Base-by-base conservation (phyloP, 1,284 basidiomycete genomes). In the Laetiporus sulphureus region DNA sequence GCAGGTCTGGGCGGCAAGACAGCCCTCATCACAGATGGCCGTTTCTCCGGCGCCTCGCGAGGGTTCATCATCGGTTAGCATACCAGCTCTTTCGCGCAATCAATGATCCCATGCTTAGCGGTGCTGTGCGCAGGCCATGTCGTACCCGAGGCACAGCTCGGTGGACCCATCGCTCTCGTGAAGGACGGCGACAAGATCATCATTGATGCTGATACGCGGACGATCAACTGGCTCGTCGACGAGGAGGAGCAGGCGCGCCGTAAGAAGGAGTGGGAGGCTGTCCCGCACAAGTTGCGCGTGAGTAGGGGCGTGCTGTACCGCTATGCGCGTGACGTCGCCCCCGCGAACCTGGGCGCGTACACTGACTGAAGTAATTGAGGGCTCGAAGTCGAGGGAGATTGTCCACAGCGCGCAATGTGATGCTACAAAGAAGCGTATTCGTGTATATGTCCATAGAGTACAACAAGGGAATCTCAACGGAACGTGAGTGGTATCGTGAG, bases 151-250 rank as follows among this genome's bases (percentile, higher is more conserved):
- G 91, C 91, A n/a, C 79, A 81, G 40, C 72, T 89, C 32, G 95
- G 95, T 47, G 95, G 95, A 2, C 93, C 95, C 8, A 98, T 99
- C 56, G 95, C 90, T 10, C 79, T 99, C 15, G 87, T 97, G 31
- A 68, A 86, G 57, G 94, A 98, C 57, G 96, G 94, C 4, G 95
- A 99, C 60, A 72, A 73, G 43, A 87, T 94, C 54, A 59, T 81
- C 49, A 88, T 94, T 50, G 88, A 93, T 59, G 74, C 92, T 5
- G 80, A 77, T 54, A 80, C 69, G 39, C 82, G 91, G 61, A 77
- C 77, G 16, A 86, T 99, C 50, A 70, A 83, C 51, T 88, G 94
- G 78, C 66, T 83, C 30, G 87, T 98, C 1, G 74, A 76, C 37
- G 86, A 93, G 37, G 81, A 76, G 32, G 92, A 94, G 62, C 73